These are phyloP conservation scores for Gracilaria vermiculophylla DNA, from an alignment of 23 red algal species.

Conservation along the genomic window DNA sequence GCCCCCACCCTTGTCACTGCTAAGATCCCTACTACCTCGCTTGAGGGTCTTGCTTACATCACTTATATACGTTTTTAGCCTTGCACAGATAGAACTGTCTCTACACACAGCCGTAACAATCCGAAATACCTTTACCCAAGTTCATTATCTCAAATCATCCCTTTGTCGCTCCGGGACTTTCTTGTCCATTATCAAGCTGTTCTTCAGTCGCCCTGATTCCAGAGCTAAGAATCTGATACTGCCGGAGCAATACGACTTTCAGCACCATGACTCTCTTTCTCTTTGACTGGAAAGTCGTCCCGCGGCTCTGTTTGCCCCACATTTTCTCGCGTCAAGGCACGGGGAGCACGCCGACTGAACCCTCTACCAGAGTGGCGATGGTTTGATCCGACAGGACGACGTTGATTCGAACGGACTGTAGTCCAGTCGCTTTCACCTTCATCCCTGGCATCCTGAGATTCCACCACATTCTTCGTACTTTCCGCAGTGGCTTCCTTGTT, in stretches of 20 bases:
- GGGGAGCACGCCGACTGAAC: not conserved
- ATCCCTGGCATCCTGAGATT: not conserved
- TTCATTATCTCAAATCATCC: not conserved
- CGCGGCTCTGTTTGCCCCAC: not conserved
- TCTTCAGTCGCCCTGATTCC: too few species aligned
- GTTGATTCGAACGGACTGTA: conserved; percentile 26
- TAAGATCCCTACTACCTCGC: not conserved
- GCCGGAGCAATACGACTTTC: not conserved
- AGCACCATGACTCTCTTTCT: not conserved
- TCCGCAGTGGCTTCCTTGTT: not conserved
- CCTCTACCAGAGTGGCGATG: conserved; percentile 13
- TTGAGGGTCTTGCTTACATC: not conserved
- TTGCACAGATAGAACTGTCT: not conserved
- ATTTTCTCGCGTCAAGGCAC: not conserved
- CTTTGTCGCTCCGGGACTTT: not conserved
- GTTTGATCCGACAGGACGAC: not conserved
- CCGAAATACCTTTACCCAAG: not conserved
- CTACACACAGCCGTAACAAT: not conserved
- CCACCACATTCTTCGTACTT: not conserved
- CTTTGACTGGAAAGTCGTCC: not conserved
- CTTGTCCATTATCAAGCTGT: too few species aligned
- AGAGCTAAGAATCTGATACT: not conserved
- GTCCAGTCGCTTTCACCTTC: conserved; percentile 59
- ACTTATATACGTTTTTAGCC: not conserved
- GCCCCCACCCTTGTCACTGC: not conserved